A percentile compares a stretch with the other conserved stretches of the same genome.
phyloP scores from a whole-genome alignment of 192 early-diverging fungal species.

The Coemansia sp. region DNA sequence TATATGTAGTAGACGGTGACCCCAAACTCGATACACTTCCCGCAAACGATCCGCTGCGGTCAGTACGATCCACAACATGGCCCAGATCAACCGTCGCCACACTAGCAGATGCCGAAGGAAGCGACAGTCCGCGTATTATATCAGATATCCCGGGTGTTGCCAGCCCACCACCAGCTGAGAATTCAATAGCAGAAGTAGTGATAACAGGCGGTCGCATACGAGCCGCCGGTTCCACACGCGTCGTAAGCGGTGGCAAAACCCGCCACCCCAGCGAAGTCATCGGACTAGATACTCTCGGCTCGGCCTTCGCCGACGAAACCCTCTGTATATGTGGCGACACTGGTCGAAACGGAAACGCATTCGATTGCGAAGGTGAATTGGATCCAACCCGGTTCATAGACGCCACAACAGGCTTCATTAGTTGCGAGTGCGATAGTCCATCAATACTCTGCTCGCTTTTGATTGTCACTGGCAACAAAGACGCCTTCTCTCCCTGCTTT shows the following conservation, averaged over 20 bases:
- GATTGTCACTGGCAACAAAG: not conserved
- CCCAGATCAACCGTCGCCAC: not conserved
- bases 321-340: not conserved
- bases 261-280: slow-evolving; percentile 22
- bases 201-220: not conserved
- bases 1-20: slow-evolving; percentile 30
- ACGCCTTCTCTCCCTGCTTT: slow-evolving; percentile 4
- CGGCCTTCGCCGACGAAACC: not conserved
- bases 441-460: slow-evolving; percentile 6
- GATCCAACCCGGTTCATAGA: not conserved
- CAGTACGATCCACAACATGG: slow-evolving; percentile 13
- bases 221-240: not conserved
- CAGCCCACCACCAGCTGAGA: not conserved
- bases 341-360: not conserved
- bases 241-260: slow-evolving; percentile 17
- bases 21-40: slow-evolving; percentile 38
- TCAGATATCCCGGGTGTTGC: slow-evolving; percentile 17
- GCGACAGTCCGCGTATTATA: slow-evolving; percentile 9
- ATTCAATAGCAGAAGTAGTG: not conserved
- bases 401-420: slow-evolving; percentile 47
- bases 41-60: slow-evolving; percentile 35
- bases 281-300: slow-evolving; percentile 18
- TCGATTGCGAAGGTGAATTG: slow-evolving; percentile 1
- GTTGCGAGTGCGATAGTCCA: slow-evolving; percentile 34
- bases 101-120: slow-evolving; percentile 5